A percentile compares a stretch with the other conserved stretches of the same genome.
Conservation (phyloP, 2,329 filamentous ascomycete species). For the Tolypocladium ovalisporum region DNA sequence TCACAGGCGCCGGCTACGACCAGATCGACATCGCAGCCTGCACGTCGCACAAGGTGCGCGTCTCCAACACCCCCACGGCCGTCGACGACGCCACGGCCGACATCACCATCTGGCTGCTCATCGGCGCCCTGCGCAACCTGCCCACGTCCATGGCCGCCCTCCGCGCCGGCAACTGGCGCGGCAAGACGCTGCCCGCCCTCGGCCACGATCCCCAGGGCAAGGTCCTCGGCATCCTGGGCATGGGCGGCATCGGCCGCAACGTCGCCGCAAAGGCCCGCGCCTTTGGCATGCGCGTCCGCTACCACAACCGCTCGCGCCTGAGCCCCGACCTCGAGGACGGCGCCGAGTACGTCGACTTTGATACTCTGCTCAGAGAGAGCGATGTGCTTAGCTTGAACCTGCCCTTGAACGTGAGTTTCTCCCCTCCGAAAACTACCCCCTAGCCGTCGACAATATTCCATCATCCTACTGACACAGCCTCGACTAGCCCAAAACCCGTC, state of each 20-base stretch:
- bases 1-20: constrained; percentile 75
- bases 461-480: not conserved
- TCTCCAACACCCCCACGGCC: constrained; percentile 73
- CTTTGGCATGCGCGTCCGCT: constrained; percentile 67
- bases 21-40: constrained; percentile 67
- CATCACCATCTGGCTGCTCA: constrained; percentile 66
- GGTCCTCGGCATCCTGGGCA: constrained; percentile 68
- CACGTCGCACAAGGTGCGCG: constrained; percentile 51
- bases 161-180: constrained; percentile 58
- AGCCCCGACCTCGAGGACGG: constrained; percentile 42
- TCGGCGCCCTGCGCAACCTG: constrained; percentile 69
- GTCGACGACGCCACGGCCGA: constrained; percentile 80
- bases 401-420: constrained; percentile 69
- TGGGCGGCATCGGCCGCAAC: constrained; percentile 77
- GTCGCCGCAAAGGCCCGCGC: constrained; percentile 62
- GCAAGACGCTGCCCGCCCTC: constrained; percentile 40
- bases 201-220: constrained; percentile 75
- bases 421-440: constrained; percentile 8
- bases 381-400: constrained; percentile 75
- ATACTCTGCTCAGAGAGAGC: constrained; percentile 56
- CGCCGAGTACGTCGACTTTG: constrained; percentile 61
- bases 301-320: constrained; percentile 60
- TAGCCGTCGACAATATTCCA: not conserved
- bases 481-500: constrained; percentile 49
- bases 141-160: constrained; percentile 54